phyloP scores from a whole-genome alignment of 768 basidiomycete species.

The Coprinopsis marcescibilis region DNA sequence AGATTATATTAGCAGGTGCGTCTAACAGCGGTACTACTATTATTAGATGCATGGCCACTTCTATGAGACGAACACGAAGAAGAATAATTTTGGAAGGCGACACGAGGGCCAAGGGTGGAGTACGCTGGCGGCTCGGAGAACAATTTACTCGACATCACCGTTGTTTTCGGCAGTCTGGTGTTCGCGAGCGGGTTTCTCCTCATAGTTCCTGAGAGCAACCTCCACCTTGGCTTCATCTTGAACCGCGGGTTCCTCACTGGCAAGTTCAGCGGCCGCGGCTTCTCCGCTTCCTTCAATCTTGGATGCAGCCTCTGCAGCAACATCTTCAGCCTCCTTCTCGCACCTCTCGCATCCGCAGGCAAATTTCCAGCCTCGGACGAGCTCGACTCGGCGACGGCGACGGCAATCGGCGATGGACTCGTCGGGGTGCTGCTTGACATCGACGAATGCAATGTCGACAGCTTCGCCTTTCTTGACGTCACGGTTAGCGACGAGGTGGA shows the following conservation, averaged over 20 bases:
- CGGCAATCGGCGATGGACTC: conserved; percentile 54
- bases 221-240: background rate
- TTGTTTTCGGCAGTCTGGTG: background rate
- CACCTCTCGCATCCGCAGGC: conserved; percentile 70
- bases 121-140: no score
- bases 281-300: no score
- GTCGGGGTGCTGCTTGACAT: conserved; percentile 48
- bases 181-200: background rate
- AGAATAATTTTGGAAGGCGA: no score
- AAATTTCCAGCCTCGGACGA: conserved; percentile 79
- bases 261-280: conserved; percentile 12
- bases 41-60: no score
- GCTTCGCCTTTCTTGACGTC: conserved; percentile 72
- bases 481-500: conserved; percentile 61
- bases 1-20: background rate
- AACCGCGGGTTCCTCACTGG: background rate
- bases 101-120: no score
- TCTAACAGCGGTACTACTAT: background rate
- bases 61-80: no score
- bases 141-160: background rate
- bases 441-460: conserved; percentile 71
- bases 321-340: conserved; percentile 41
- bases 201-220: background rate
- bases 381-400: conserved; percentile 61
- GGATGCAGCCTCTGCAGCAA: no score